Evolutionary conservation across 176 grass and related monocot genomes (phyloP), one percentile per base, ranked within the genome.

Genomic region (Metroxylon sagu): DNA sequence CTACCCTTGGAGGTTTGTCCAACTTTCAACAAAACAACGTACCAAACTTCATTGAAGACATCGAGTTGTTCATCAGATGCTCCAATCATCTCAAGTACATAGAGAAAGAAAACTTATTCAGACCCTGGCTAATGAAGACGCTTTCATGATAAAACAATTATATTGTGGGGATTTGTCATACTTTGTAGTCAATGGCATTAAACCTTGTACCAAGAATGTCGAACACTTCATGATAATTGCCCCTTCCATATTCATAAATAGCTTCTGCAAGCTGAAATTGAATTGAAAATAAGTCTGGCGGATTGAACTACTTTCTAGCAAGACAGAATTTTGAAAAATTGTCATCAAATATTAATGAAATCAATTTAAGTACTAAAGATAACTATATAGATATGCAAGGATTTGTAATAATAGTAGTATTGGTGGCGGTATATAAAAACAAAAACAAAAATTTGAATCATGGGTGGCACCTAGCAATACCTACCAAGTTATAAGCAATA

Each of bases 31-130:
- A 89, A 48, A 25, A 76, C 81, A 39, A 52, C 66, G 14, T 79
- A 85, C 86, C 86, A 89, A 72, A 82, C 82, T 76, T 85, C 82
- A 76, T 85, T 89, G 55, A 85, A 89, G 71, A 85, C 82, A 53
- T 89, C 86, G 50, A 89, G 53, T 72, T 89, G 86, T 61, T 89
- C 86, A 82, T 89, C 82, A 10, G 86, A 89, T 70, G 86, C 86
- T 48, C 86, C 86, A 62, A 89, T 89, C 71, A 89, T 89, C 86
- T 89, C 50, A 58, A 62, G 54, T 16, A 55, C 19, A 67, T 25
- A 23, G 18, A 61, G 57, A 43, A 16, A 14, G 56, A 56, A 43
- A 43, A 14, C 35, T 43, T 10, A 43, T 12, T 43, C 35, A 43
- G 35, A 43, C 5, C 35, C 35, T 43, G 35, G 35, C 35, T 7